phyloP scores from a whole-genome alignment of 768 basidiomycete genomes.

The Lepiota venenata region DNA sequence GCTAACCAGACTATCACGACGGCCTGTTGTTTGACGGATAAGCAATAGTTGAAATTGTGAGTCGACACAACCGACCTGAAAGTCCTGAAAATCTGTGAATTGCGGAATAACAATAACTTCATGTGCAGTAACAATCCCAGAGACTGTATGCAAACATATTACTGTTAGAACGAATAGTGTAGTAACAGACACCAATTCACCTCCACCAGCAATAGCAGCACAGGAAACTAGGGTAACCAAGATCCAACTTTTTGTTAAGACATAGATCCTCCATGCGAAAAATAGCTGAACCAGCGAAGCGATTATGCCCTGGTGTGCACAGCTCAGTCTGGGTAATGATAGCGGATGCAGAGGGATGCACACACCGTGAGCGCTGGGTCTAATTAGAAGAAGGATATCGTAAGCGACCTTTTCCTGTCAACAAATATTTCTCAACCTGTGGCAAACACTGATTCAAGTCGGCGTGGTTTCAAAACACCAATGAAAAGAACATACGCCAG shows the following conservation, averaged over 20 bases:
- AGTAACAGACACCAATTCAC: neutral
- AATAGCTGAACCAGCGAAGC: constrained; percentile 14
- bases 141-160: neutral
- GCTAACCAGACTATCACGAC: constrained; percentile 16
- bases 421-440: constrained; percentile 24
- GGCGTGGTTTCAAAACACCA: neutral
- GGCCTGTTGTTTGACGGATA: neutral
- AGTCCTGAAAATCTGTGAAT: constrained; percentile 15
- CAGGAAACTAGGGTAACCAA: neutral
- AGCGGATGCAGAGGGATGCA: neutral
- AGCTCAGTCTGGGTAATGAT: neutral
- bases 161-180: neutral
- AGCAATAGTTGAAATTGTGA: neutral
- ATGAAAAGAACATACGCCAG: constrained; percentile 19
- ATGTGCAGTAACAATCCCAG: constrained; percentile 8
- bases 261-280: constrained; percentile 15
- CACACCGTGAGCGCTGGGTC: constrained; percentile 14
- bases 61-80: constrained; percentile 9
- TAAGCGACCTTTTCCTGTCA: neutral
- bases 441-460: constrained; percentile 31
- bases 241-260: constrained; percentile 15
- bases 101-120: constrained; percentile 12
- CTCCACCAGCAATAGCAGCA: constrained; percentile 12
- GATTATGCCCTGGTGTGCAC: constrained; percentile 10
- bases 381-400: neutral